Percentiles rank a stretch among this genome's conserved stretches.
Conservation (phyloP, 768 basidiomycete genomes). For the Xerocomus potaroensis region DNA sequence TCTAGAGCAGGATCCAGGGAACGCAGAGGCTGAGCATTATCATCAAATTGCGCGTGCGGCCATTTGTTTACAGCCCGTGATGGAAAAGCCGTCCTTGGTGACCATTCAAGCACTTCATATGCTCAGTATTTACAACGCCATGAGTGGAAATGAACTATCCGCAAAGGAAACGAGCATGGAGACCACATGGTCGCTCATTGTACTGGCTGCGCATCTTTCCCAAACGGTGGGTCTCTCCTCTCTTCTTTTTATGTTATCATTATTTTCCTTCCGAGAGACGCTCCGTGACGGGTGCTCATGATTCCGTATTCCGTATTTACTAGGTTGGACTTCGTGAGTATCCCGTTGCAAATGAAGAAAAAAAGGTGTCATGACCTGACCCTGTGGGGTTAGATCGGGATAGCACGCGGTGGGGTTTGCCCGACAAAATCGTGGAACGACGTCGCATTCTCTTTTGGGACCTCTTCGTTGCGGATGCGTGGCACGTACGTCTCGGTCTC, state of each 20-base stretch:
- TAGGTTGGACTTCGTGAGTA: conserved; percentile 67
- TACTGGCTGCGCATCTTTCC: conserved; percentile 60
- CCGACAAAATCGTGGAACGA: conserved; percentile 57
- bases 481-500: conserved; percentile 45
- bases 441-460: conserved; percentile 76
- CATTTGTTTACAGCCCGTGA: conserved; percentile 59
- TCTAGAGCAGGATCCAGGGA: conserved; percentile 26
- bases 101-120: conserved; percentile 69
- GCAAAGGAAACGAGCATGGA: conserved; percentile 66
- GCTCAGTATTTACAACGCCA: conserved; percentile 64
- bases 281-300: conserved; percentile 9
- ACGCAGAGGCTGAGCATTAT: conserved; percentile 54
- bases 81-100: conserved; percentile 67
- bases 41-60: conserved; percentile 64
- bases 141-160: conserved; percentile 58
- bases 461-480: conserved; percentile 66
- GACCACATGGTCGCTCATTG: conserved; percentile 64
- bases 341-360: conserved; percentile 6
- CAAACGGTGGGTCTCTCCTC: conserved; percentile 48
- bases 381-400: conserved; percentile 48
- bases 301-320: conserved; percentile 11
- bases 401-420: conserved; percentile 59
- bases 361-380: conserved; percentile 8
- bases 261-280: neutral
- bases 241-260: neutral